Evolutionary conservation across 257 asterid species (phyloP), one percentile per base, ranked within the genome.

Genomic region (Nemophila menziesii): DNA sequence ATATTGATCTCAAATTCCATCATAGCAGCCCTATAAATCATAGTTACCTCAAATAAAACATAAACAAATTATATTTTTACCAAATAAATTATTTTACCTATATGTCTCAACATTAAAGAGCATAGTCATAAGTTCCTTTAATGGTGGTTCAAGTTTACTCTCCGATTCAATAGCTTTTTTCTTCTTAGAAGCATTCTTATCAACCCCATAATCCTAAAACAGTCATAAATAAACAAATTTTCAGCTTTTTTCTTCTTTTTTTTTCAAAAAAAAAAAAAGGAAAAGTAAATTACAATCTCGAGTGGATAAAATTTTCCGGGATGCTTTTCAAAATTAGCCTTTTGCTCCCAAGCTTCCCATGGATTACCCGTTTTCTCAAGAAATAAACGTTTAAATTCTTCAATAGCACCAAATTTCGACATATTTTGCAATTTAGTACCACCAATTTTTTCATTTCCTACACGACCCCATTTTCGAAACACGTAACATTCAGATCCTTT

Each of bases 391-490:
- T 76, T 79, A 65, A 89, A 89, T 65, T 78, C 92, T 43, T 42
- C 60, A 49, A 80, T 73, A 12, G 98, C 96, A 20, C 65, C 82
- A 39, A 72, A 72, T 57, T 70, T 78, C 23, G 72, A 37, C 85
- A 75, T 68, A 56, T 61, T 78, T 1, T 76, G 78, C 57, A 90
- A 49, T 69, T 85, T 90, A 50, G 11, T 62, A 41, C 93, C 89
- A 39, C 94, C 94, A 46, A 90, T 79, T 62, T 74, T 90, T 49
- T 90, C 98, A 39, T 60, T 90, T 49, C 96, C 98, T 62, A 90
- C 92, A 56, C 98, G 92, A 46, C 96, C 96, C 98, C 96, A 90
- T 70, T 90, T 90, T 23, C 96, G 95, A 48, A 85, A 90, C 40
- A 90, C 87, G 46, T 76, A 57, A 55, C 96, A 85, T 11, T 72